Conservation (phyloP, 2,329 filamentous ascomycete species). For the Monosporascus sp. region DNA sequence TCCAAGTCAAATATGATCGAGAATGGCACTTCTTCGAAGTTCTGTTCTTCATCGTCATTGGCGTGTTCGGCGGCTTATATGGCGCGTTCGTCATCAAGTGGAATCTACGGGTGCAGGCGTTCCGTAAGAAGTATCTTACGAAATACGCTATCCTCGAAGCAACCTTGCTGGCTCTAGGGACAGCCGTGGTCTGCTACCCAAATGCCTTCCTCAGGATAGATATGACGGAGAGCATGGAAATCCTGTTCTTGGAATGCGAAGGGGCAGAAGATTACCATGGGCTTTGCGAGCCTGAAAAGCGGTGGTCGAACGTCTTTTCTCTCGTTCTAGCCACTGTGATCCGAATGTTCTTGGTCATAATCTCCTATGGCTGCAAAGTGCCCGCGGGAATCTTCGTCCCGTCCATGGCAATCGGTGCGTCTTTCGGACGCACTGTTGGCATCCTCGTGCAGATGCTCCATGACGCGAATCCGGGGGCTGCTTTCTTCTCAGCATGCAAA, state of each 20-base stretch:
- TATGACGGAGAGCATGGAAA: constrained; percentile 99
- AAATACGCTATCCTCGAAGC: constrained; percentile 84
- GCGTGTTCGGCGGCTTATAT: constrained; percentile 89
- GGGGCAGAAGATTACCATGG: constrained; percentile 83
- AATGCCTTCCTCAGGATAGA: constrained; percentile 94
- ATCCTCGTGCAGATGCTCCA: constrained; percentile 89
- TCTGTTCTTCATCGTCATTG: constrained; percentile 85
- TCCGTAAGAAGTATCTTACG: constrained; percentile 86
- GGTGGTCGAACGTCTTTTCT: constrained; percentile 73
- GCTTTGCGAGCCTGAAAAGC: constrained; percentile 74
- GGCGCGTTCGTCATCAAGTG: constrained; percentile 97
- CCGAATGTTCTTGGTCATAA: constrained; percentile 79
- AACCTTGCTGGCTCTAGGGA: constrained; percentile 73
- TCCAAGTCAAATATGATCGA: constrained; percentile 91
- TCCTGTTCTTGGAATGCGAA: constrained; percentile 90
- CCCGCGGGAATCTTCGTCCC: constrained; percentile 97
- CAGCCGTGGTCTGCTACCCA: constrained; percentile 91
- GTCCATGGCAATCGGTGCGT: constrained; percentile 94
- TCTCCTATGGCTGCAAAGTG: constrained; percentile 97
- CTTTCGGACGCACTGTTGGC: constrained; percentile 89
- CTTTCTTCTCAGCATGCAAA: constrained; percentile 83
- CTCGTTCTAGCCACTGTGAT: constrained; percentile 75
- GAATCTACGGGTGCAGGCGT: constrained; percentile 86
- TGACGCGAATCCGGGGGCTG: constrained; percentile 73
- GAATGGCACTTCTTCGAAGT: constrained; percentile 98